Base-by-base conservation (phyloP, 345 rosid species). In the Viola odorata region DNA sequence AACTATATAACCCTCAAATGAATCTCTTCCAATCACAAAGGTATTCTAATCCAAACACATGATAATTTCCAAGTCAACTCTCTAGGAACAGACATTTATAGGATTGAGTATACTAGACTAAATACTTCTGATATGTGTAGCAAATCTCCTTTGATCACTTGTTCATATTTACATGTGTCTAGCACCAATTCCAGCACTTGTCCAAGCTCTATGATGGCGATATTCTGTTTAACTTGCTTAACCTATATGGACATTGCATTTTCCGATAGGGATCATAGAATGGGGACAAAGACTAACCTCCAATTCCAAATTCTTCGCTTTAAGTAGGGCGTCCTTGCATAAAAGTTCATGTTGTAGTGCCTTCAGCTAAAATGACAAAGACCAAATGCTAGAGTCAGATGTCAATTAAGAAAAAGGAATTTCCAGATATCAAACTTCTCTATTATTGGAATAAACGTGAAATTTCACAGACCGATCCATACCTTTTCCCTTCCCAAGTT, bases 401-500 rank as follows among this genome's bases (percentile, higher is more conserved):
- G 42, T 10, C 48, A 63, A 63, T 50, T 32, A 15, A 36, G 41
- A 55, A 23, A 12, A 17, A 14, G 11, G 62, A 56, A 50, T 49
- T 12, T 45, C 12, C 1, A 44, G 37, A 14, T 37, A 8, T 16
- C 2, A 5, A 9, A 13, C 32, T 23, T 23, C 32, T 23, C 32
- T 23, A 23, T 23, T 23, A 23, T 23, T 23, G 1, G 32, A 23
- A 2, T 23, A 23, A 23, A 23, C 32, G 2, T 23, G 32, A 23
- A 23, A 23, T 23, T 23, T 23, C 32, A 23, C 2, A 23, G 2
- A 23, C 32, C 36, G 57, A 37, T 47, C 42, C 44, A 56, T 64
- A 78, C 91, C 80, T 68, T 78, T 7, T 81, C 88, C 66, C 78
- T 85, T 41, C 81, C 85, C 41, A 78, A 37, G 70, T 81, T 83